Percentiles rank a stretch among this genome's conserved stretches.
phyloP scores from a whole-genome alignment of 2,329 filamentous ascomycete species.

The Scytalidium sp. region DNA sequence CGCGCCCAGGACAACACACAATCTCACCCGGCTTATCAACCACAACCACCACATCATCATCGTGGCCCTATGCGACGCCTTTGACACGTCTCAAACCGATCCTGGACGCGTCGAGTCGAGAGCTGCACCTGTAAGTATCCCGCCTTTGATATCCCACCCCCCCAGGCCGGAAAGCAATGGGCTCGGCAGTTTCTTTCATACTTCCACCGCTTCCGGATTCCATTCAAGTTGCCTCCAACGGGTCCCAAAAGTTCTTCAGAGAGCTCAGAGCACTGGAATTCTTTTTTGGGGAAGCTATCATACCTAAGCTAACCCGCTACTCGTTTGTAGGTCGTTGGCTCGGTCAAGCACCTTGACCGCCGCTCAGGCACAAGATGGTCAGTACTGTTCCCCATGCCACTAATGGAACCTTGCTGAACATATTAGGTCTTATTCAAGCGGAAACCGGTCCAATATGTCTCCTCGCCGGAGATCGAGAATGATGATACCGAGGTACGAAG shows the following conservation, averaged over 20 bases:
- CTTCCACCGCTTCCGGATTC: background rate
- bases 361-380: slow-evolving; percentile 23
- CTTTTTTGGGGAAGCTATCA: slow-evolving; percentile 10
- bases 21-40: slow-evolving; percentile 17
- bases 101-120: slow-evolving; percentile 23
- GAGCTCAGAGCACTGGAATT: slow-evolving; percentile 1
- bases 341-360: slow-evolving; percentile 11
- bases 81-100: slow-evolving; percentile 14
- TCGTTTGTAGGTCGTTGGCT: slow-evolving; percentile 15
- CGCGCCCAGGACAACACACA: slow-evolving; percentile 19
- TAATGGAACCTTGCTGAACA: slow-evolving; percentile 7
- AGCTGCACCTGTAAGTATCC: slow-evolving; percentile 21
- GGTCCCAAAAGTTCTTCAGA: background rate
- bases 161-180: background rate
- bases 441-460: slow-evolving; percentile 84
- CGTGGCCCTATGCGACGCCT: slow-evolving; percentile 26
- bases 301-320: slow-evolving; percentile 18
- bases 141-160: slow-evolving; percentile 1
- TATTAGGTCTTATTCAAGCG: slow-evolving; percentile 88
- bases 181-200: background rate
- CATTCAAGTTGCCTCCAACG: background rate
- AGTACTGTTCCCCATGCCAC: background rate
- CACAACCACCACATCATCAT: slow-evolving; percentile 22
- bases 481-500: slow-evolving; percentile 75
- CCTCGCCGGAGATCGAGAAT: slow-evolving; percentile 69